A percentile compares a stretch with the other conserved stretches of the same genome.
These are phyloP conservation scores for Fusarium sp. DNA, from an alignment of 2,329 filamentous ascomycete genomes.

Conservation along the genomic window DNA sequence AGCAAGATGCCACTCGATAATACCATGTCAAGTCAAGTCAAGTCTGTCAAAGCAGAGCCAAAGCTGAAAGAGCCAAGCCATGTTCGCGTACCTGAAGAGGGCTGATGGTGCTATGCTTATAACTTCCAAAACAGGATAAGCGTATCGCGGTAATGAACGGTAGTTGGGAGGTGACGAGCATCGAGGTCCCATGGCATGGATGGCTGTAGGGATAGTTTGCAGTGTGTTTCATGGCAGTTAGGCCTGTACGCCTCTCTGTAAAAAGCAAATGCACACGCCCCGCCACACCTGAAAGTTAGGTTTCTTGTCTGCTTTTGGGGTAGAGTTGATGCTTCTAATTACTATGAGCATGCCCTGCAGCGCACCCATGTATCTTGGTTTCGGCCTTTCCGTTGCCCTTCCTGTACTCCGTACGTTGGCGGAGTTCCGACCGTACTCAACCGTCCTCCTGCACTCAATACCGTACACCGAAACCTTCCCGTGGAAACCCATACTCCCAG, in stretches of 20 bases:
- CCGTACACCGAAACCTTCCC: background rate
- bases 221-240: slow-evolving; percentile 4
- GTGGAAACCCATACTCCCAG: background rate
- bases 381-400: background rate
- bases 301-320: background rate
- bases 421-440: background rate
- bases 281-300: slow-evolving; percentile 13
- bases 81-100: slow-evolving; percentile 8
- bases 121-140: background rate
- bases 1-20: background rate
- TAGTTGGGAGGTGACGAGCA: slow-evolving; percentile 1
- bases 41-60: background rate
- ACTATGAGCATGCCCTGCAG: background rate
- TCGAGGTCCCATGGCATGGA: background rate
- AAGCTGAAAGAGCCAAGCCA: slow-evolving; percentile 2
- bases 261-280: slow-evolving; percentile 22
- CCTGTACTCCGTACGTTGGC: background rate
- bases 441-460: background rate
- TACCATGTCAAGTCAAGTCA: background rate
- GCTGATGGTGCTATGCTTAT: slow-evolving; percentile 7
- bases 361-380: slow-evolving; percentile 19
- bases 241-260: background rate
- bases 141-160: slow-evolving; percentile 1
- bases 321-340: slow-evolving; percentile 9
- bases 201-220: slow-evolving; percentile 2